Base-by-base conservation (phyloP, 257 asterid species). In the Verbascum thapsus region DNA sequence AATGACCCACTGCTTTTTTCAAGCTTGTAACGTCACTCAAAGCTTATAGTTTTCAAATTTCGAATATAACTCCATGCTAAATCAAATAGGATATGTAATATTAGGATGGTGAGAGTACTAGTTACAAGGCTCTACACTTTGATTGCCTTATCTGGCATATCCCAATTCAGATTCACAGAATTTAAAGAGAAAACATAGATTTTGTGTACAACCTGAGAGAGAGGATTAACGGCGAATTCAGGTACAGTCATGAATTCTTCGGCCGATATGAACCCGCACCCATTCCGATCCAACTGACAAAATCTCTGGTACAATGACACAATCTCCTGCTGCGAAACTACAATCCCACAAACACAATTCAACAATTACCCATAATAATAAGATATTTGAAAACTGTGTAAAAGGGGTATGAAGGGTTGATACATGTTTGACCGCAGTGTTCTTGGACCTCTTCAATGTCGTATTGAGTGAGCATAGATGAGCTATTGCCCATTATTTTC, bases 401-500 rank as follows among this genome's bases (percentile, higher is more conserved):
- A 60, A 7, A 40, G 37, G 44, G 23, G n/a, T 9, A 30, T 37
- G 40, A 34, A 59, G 42, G 40, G 39, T 0, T 42, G 41, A 38
- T 72, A 87, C 95, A 87, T 12, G 79, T 78, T 64, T 79, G 53
- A 35, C 71, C 64, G 72, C 88, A 84, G 77, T 82, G 88, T 43
- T 80, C 81, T 81, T 86, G 85, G 6, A 84, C 84, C 61, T 80
- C 91, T 66, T 84, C 95, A 47, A 84, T 87, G 78, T 82, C 95
- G 69, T 84, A 82, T 42, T 80, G 95, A 61, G 88, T 80, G 65
- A 80, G 71, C 88, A 74, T 76, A 54, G 91, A 87, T 37, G 95
- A 84, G 58, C 84, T 69, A 79, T 50, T 78, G 52, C 90, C 91
- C 95, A 82, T 87, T 54, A 71, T 51, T 10, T 51, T 47, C 50